Evolutionary conservation across 805 yeast genomes (phyloP), one percentile per base, ranked within the genome.

Genomic region (Teunomyces stri): DNA sequence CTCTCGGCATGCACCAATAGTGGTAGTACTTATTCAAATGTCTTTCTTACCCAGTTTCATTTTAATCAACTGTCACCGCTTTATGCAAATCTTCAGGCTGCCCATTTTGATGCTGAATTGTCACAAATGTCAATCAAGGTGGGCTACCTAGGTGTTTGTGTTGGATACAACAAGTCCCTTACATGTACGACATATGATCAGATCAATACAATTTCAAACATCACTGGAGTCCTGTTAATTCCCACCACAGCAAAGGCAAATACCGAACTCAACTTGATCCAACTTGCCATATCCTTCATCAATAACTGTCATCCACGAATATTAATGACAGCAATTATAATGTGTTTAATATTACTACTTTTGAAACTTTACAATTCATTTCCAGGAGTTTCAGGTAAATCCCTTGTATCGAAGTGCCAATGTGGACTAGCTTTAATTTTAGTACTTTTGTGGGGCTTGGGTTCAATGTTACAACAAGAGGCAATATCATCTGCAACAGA

Each of bases 401-500:
- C 59, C 56, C 49, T 53, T 55, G 4, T 76, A 22, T 63, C 76
- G 15, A 27, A 42, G 15, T 28, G 43, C 27, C 43, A 47, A 11
- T 37, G 22, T 22, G 40, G 29, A 21, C 16, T 37, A n/a, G 13
- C 40, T 11, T 20, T 37, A 27, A 61, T 71, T 0, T 49, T 66
- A 0, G 53, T 71, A 40, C 58, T 82, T 3, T 37, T 82, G 2
- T 82, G 87, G 85, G 87, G 86, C 0, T 62, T 82, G 25, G 87
- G 87, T 2, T 70, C 87, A 0, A 81, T 83, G 78, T 75, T 86
- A 69, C 75, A 76, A 43, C 82, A 80, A 54, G 80, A 82, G 43
- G 85, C 85, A 0, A 70, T 74, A 0, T 67, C 66, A 33, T 65
- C 83, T 2, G 72, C 78, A 4, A 54, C 58, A 6, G 53, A 59